These are phyloP conservation scores for Volvox carteri DNA, from an alignment of 163 green algal genomes.

Conservation along the genomic window DNA sequence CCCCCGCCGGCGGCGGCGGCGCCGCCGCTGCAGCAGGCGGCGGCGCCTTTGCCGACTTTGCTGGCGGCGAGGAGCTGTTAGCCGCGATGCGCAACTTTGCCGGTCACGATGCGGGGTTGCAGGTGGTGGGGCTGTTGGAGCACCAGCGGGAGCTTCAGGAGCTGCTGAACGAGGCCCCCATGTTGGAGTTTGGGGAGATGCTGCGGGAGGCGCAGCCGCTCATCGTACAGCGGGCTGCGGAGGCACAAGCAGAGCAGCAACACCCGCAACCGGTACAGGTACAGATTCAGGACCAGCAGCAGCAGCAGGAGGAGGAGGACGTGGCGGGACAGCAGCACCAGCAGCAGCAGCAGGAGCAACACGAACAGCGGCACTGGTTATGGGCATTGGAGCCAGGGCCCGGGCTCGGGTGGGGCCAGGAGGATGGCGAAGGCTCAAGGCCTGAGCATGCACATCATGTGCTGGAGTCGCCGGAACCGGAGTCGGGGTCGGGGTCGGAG, in stretches of 20 bases:
- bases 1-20: neutral
- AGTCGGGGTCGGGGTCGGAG: no score
- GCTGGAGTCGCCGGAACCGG: no score
- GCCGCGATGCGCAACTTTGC: neutral
- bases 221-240: neutral
- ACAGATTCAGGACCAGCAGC: neutral
- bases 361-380: neutral
- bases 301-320: neutral
- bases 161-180: slow-evolving; percentile 39
- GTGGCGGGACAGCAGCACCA: neutral
- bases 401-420: no score
- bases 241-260: neutral
- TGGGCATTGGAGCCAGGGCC: no score
- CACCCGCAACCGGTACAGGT: neutral
- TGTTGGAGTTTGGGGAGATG: slow-evolving; percentile 1
- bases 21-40: neutral
- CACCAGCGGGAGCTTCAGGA: slow-evolving; percentile 59
- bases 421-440: no score
- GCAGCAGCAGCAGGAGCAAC: neutral
- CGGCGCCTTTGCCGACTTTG: neutral
- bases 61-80: neutral
- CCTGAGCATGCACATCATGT: no score
- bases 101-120: neutral
- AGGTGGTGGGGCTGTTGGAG: slow-evolving; percentile 53
- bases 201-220: slow-evolving; percentile 30